phyloP scores from a whole-genome alignment of 257 asterid genomes.

The Salvia hispanica region DNA sequence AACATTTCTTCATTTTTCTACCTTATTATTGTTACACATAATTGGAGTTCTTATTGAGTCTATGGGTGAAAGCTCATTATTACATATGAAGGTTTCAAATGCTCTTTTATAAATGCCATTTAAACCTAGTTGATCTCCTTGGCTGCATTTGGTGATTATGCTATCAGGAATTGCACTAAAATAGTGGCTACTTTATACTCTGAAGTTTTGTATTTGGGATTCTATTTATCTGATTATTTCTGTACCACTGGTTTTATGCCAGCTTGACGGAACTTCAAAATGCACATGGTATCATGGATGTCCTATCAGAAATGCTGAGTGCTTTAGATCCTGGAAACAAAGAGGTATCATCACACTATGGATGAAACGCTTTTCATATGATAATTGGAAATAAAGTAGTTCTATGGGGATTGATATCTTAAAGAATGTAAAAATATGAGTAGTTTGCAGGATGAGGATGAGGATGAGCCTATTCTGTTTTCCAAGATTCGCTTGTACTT shows the following conservation, averaged over 20 bases:
- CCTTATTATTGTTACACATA: not conserved
- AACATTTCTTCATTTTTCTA: constrained; percentile 4
- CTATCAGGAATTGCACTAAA: not conserved
- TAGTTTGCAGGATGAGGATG: not conserved
- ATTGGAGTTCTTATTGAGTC: not conserved
- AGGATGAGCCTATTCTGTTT: not conserved
- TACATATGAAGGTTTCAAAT: no score
- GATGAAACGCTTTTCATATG: constrained; percentile 5
- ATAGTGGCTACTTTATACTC: constrained; percentile 20
- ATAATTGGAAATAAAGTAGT: no score
- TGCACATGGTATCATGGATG: constrained; percentile 98
- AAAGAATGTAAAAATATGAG: no score
- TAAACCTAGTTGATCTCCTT: no score
- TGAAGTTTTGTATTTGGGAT: constrained; percentile 27
- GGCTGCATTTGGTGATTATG: no score
- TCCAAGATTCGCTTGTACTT: constrained; percentile 17
- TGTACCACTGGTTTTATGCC: constrained; percentile 30
- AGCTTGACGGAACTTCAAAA: constrained; percentile 94
- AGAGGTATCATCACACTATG: constrained; percentile 58
- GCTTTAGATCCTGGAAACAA: constrained; percentile 90
- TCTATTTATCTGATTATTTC: constrained; percentile 30
- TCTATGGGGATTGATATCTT: no score
- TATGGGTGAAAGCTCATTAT: constrained; percentile 11
- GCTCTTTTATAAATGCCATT: no score
- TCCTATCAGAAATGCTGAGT: constrained; percentile 94